phyloP scores from a whole-genome alignment of 768 basidiomycete genomes.

The Leccinum uliginosum region DNA sequence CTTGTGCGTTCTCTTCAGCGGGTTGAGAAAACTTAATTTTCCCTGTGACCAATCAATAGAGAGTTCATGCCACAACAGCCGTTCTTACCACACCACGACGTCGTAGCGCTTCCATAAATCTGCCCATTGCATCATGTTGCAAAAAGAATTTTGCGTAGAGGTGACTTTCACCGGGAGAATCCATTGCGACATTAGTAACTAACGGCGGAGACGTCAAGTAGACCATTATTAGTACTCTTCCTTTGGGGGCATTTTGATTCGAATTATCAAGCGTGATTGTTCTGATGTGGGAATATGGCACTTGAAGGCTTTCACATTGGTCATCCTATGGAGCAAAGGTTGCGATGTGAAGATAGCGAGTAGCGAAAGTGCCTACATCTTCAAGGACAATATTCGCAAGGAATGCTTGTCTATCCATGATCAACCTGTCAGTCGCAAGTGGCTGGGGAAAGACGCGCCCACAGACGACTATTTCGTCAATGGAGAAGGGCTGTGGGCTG shows the following conservation, averaged over 20 bases:
- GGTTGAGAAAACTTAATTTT: constrained; percentile 27
- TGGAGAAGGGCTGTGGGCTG: constrained; percentile 60
- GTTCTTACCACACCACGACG: constrained; percentile 45
- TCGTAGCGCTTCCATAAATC: constrained; percentile 40
- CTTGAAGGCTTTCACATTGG: constrained; percentile 47
- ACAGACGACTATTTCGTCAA: constrained; percentile 37
- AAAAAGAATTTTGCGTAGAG: constrained; percentile 38
- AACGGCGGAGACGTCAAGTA: constrained; percentile 36
- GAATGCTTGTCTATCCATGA: constrained; percentile 48
- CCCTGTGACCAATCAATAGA: constrained; percentile 20
- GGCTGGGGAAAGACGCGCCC: constrained; percentile 31
- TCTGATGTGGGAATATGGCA: constrained; percentile 36
- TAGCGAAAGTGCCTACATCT: constrained; percentile 9
- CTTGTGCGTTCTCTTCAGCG: constrained; percentile 15
- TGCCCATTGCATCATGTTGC: constrained; percentile 26
- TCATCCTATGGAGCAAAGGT: constrained; percentile 36
- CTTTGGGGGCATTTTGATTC: constrained; percentile 14
- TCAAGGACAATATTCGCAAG: constrained; percentile 43
- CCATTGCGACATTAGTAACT: constrained; percentile 31
- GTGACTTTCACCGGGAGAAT: constrained; percentile 13
- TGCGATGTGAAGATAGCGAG: constrained; percentile 1
- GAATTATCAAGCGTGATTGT: constrained; percentile 25
- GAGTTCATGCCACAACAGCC: background rate
- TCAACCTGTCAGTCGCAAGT: constrained; percentile 42
- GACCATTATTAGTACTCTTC: constrained; percentile 27